phyloP scores from a whole-genome alignment of 352 stramenopile genomes.

The Thalassiosira hispida region DNA sequence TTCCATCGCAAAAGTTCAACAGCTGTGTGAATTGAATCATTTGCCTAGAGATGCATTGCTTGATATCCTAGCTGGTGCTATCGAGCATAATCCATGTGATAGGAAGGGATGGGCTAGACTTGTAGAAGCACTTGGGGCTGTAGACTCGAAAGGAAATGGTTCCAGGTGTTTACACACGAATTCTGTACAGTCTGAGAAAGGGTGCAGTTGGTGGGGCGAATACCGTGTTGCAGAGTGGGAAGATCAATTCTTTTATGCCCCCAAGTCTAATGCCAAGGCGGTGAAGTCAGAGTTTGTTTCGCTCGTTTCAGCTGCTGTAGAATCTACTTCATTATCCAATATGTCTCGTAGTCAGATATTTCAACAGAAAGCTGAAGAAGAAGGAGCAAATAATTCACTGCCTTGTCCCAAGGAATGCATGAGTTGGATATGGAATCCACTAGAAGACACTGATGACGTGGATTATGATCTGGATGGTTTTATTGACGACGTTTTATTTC shows the following conservation, averaged over 20 bases:
- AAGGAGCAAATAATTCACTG: not conserved
- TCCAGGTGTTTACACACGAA: not conserved
- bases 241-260: conserved; percentile 36
- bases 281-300: conserved; percentile 32
- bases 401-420: conserved; percentile 24
- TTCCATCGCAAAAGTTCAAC: conserved; percentile 32
- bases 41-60: conserved; percentile 29
- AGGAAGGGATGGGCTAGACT: conserved; percentile 24
- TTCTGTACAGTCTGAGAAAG: not conserved
- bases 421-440: conserved; percentile 34
- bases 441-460: not conserved
- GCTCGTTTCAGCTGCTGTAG: conserved; percentile 24
- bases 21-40: conserved; percentile 26
- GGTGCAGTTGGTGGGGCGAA: conserved; percentile 11
- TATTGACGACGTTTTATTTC: not conserved
- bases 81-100: conserved; percentile 31
- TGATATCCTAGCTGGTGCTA: conserved; percentile 33
- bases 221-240: conserved; percentile 23
- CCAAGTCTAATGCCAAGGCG: conserved; percentile 1
- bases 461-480: conserved; percentile 9
- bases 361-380: not conserved
- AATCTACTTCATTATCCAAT: conserved; percentile 2
- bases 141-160: conserved; percentile 1
- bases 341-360: not conserved
- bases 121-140: conserved; percentile 14